Percentiles rank a stretch among this genome's conserved stretches.
Evolutionary conservation across 2,329 filamentous ascomycete genomes (phyloP).

Genomic region (Huntiella decipiens): DNA sequence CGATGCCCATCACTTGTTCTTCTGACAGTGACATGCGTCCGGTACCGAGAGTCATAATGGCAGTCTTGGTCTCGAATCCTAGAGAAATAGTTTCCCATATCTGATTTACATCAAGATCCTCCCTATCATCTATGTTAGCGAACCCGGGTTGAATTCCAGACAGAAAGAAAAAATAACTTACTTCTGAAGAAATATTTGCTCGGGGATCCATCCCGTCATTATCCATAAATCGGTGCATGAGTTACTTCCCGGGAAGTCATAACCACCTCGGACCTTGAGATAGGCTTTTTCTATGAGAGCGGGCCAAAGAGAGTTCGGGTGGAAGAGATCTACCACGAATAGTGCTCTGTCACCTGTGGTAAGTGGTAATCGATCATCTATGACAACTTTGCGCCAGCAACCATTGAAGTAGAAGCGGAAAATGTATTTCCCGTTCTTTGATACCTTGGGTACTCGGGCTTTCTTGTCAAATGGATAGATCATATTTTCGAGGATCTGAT

Average conservation of each 20-base stretch:
- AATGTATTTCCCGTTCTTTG: conserved; percentile 72
- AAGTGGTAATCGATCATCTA: conserved; percentile 73
- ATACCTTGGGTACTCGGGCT: conserved; percentile 39
- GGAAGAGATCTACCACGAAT: conserved; percentile 71
- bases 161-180: conserved; percentile 16
- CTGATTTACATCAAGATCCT: conserved; percentile 56
- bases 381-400: conserved; percentile 66
- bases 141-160: not conserved
- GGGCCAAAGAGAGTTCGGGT: conserved; percentile 72
- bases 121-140: conserved; percentile 24
- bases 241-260: conserved; percentile 95
- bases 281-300: conserved; percentile 92
- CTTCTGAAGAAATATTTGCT: conserved; percentile 80
- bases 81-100: conserved; percentile 63
- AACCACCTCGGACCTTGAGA: conserved; percentile 82
- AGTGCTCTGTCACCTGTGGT: conserved; percentile 59
- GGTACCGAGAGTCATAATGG: conserved; percentile 79
- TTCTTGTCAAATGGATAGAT: conserved; percentile 56
- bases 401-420: conserved; percentile 93
- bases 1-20: conserved; percentile 63
- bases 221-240: conserved; percentile 90
- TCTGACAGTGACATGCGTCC: conserved; percentile 60
- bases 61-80: conserved; percentile 58
- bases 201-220: conserved; percentile 87
- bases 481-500: conserved; percentile 48